Evolutionary conservation across 495 filamentous ascomycete genomes (phyloP).

Genomic region (Lasiosphaeriaceae sp.): DNA sequence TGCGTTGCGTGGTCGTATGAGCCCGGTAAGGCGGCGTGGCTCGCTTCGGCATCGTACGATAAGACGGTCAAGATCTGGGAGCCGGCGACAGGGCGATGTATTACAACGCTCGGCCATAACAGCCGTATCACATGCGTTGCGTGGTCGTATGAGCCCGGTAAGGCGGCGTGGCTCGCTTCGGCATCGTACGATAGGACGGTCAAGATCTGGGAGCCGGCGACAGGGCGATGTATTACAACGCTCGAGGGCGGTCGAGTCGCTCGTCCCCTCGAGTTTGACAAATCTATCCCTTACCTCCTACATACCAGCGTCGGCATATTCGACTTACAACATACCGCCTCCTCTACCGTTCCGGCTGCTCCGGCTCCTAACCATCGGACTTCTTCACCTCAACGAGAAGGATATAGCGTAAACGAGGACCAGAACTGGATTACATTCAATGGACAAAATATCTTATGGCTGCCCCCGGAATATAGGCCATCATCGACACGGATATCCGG

Average conservation of each 20-base stretch:
- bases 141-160: not conserved
- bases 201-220: not conserved
- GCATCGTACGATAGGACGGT: not conserved
- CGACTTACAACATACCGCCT: not conserved
- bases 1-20: not conserved
- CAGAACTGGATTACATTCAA: conserved; percentile 21
- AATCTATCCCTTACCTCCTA: too few relatives aligned
- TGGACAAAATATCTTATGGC: conserved; percentile 19
- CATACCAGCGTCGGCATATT: too few relatives aligned
- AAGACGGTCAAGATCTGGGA: not conserved
- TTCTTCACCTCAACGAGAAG: not conserved
- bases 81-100: not conserved
- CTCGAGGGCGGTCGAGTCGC: too few relatives aligned
- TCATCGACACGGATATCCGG: not conserved
- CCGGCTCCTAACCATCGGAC: not conserved
- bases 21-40: too few relatives aligned
- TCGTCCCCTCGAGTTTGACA: too few relatives aligned
- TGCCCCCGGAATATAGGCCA: conserved; percentile 24
- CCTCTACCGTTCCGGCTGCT: not conserved
- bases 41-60: not conserved
- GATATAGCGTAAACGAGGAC: conserved; percentile 13
- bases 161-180: not conserved
- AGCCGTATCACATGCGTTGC: not conserved
- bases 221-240: not conserved
- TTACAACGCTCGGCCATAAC: not conserved